These are phyloP conservation scores for Venturia carpophila DNA, from an alignment of 2,329 filamentous ascomycete species.

Conservation along the genomic window DNA sequence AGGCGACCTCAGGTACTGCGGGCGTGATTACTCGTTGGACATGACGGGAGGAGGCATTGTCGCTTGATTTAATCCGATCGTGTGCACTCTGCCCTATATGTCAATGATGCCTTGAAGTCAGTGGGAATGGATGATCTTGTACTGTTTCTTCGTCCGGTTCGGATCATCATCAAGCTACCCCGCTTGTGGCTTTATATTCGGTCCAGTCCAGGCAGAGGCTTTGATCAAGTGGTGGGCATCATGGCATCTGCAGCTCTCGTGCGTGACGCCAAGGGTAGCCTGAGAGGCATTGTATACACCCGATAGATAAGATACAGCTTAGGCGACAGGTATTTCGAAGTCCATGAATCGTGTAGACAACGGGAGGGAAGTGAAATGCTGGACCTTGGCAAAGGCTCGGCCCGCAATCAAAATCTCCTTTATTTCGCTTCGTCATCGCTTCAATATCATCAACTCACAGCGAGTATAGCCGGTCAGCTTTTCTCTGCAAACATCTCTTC, in stretches of 20 bases:
- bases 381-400: neutral
- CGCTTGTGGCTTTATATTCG: slow-evolving; percentile 5
- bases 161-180: neutral
- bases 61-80: neutral
- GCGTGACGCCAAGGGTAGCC: no score
- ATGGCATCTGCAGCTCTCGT: no score
- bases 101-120: slow-evolving; percentile 6
- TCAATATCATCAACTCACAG: no score
- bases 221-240: neutral
- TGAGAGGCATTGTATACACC: neutral
- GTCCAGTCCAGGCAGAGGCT: neutral
- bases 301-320: neutral
- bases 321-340: neutral
- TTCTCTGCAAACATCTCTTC: no score
- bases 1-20: neutral
- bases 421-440: no score
- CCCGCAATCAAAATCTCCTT: neutral
- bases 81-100: neutral
- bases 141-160: neutral
- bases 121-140: neutral
- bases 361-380: neutral
- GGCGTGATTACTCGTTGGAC: neutral
- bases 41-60: slow-evolving; percentile 7
- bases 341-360: neutral
- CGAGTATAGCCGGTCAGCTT: no score